A percentile compares a stretch with the other conserved stretches of the same genome.
Conservation (phyloP, 768 basidiomycete genomes). For the Leccinum uliginosum region DNA sequence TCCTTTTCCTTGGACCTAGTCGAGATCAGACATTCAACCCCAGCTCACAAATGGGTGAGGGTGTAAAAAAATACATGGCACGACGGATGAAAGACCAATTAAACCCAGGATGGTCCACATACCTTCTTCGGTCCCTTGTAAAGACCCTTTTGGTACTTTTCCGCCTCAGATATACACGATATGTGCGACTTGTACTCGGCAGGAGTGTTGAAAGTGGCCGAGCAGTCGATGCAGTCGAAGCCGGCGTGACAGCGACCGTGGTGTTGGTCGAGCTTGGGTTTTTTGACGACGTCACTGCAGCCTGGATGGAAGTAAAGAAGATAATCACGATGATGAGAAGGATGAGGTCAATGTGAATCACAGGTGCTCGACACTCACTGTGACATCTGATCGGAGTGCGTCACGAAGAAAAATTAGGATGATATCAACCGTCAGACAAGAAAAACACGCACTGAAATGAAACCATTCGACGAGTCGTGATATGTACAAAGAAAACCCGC, state of each 20-base stretch:
- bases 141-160: conserved; percentile 86
- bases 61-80: background rate
- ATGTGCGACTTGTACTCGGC: conserved; percentile 80
- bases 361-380: conserved; percentile 36
- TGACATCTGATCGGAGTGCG: conserved; percentile 54
- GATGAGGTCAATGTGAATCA: background rate
- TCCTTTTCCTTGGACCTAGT: background rate
- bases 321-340: background rate
- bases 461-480: conserved; percentile 43
- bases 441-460: conserved; percentile 60
- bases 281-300: conserved; percentile 87
- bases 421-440: background rate
- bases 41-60: background rate
- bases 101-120: background rate
- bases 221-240: conserved; percentile 86
- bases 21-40: background rate
- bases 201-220: conserved; percentile 73
- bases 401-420: background rate
- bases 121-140: conserved; percentile 74
- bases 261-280: conserved; percentile 89
- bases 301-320: conserved; percentile 33
- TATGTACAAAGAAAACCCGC: background rate
- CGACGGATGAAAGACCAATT: background rate
- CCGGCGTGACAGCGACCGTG: conserved; percentile 52
- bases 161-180: conserved; percentile 82